These are phyloP conservation scores for Favolaschia claudopus DNA, from an alignment of 768 basidiomycete species.

Conservation along the genomic window DNA sequence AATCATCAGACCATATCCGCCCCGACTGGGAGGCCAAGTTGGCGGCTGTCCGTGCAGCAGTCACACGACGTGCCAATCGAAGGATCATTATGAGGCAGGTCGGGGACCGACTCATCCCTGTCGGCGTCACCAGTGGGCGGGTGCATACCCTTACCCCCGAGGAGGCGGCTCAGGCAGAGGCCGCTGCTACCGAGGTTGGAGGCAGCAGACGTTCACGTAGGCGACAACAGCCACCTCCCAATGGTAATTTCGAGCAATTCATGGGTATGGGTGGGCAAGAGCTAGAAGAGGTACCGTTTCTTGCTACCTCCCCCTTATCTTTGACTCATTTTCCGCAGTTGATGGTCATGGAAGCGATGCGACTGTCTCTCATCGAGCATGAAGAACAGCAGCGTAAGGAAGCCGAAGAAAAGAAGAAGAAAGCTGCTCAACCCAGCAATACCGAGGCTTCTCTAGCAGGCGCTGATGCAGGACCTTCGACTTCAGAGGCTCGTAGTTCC, in stretches of 20 bases:
- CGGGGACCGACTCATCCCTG: slow-evolving; percentile 95
- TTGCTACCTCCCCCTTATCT: background rate
- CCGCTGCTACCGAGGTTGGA: slow-evolving; percentile 46
- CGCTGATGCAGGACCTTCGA: slow-evolving; percentile 41
- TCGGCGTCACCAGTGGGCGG: slow-evolving; percentile 92
- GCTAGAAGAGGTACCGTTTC: slow-evolving; percentile 80
- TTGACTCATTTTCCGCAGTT: slow-evolving; percentile 57
- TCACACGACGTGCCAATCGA: slow-evolving; percentile 92
- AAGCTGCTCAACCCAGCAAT: slow-evolving; percentile 46
- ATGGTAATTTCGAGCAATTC: slow-evolving; percentile 70
- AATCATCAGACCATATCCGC: slow-evolving; percentile 83
- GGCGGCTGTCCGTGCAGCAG: slow-evolving; percentile 93
- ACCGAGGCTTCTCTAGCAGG: slow-evolving; percentile 36
- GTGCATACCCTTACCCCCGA: slow-evolving; percentile 72
- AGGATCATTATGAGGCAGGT: slow-evolving; percentile 99
- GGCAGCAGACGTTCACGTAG: slow-evolving; percentile 67
- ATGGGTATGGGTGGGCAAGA: slow-evolving; percentile 87
- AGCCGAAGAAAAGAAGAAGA: slow-evolving; percentile 71
- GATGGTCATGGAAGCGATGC: slow-evolving; percentile 99
- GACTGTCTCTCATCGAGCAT: slow-evolving; percentile 91
- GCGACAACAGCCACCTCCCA: slow-evolving; percentile 55
- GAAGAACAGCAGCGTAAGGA: slow-evolving; percentile 90
- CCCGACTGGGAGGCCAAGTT: slow-evolving; percentile 99
- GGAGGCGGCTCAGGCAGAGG: slow-evolving; percentile 56
- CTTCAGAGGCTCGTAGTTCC: slow-evolving; percentile 36